A percentile compares a stretch with the other conserved stretches of the same genome.
Conservation (phyloP, 768 basidiomycete species). For the Auriculariales sp. region DNA sequence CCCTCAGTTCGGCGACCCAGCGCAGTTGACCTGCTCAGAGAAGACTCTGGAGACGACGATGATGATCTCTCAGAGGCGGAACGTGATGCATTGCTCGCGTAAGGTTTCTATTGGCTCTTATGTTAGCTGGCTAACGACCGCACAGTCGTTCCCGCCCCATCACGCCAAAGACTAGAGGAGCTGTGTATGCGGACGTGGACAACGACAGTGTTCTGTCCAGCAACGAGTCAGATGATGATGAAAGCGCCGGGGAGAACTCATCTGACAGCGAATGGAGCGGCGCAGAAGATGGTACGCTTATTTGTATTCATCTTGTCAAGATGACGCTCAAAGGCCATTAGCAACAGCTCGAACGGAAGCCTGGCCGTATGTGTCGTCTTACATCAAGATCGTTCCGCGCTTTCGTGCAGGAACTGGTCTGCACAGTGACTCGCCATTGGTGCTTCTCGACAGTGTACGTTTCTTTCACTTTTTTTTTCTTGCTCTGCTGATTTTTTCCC, state of each 20-base stretch:
- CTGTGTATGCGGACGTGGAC: conserved; percentile 20
- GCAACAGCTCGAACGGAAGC: no score
- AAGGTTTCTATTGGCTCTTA: conserved; percentile 14
- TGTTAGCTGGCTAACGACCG: background rate
- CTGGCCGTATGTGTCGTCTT: background rate
- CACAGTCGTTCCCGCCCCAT: conserved; percentile 38
- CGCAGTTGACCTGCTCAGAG: background rate
- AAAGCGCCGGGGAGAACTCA: conserved; percentile 12
- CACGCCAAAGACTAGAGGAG: conserved; percentile 13
- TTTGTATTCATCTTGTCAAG: conserved; percentile 7
- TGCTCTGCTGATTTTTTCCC: background rate
- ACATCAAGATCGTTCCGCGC: conserved; percentile 4
- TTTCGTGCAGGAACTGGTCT: conserved; percentile 19
- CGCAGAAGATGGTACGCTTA: conserved; percentile 31
- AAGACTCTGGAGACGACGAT: conserved; percentile 50
- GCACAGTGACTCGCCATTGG: conserved; percentile 30
- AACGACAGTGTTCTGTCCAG: conserved; percentile 43
- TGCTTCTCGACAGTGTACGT: background rate
- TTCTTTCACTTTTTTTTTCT: background rate
- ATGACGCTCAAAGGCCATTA: background rate
- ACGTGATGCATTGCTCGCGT: conserved; percentile 62
- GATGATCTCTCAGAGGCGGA: conserved; percentile 48
- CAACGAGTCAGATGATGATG: conserved; percentile 69
- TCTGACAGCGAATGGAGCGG: conserved; percentile 26
- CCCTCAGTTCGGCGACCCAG: conserved; percentile 2